phyloP scores from a whole-genome alignment of 805 yeast species.

The Saccharomycopsis fibuligera region DNA sequence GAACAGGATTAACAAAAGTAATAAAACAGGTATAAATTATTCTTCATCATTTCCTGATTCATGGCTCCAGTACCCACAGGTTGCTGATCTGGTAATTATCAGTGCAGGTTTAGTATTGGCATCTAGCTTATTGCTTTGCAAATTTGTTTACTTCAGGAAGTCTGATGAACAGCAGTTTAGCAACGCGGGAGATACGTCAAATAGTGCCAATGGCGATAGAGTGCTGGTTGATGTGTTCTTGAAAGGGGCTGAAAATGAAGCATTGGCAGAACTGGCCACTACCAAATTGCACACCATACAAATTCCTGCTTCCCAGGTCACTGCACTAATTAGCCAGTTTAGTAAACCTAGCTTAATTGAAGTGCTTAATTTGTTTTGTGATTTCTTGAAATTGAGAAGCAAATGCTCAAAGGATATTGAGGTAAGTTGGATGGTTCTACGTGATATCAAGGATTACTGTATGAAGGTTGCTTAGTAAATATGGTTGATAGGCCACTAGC shows the following conservation, averaged over 20 bases:
- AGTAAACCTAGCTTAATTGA: constrained; percentile 1
- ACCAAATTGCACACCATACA: too few relatives aligned
- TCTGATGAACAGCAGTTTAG: not conserved
- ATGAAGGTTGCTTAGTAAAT: too few relatives aligned
- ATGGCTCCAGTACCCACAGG: constrained; percentile 13
- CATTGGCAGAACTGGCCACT: too few relatives aligned
- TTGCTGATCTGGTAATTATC: constrained; percentile 1
- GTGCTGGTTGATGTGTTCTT: too few relatives aligned
- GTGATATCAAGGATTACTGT: constrained; percentile 13
- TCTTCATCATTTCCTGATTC: constrained; percentile 6
- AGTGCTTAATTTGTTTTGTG: constrained; percentile 4
- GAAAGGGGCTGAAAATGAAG: too few relatives aligned
- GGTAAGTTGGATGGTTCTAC: not conserved
- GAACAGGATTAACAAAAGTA: not conserved
- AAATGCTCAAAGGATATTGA: not conserved
- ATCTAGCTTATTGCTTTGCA: constrained; percentile 2
- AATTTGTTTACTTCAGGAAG: not conserved
- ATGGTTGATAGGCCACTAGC: too few relatives aligned
- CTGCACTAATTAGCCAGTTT: too few relatives aligned
- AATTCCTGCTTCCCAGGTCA: too few relatives aligned
- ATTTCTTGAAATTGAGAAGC: constrained; percentile 12
- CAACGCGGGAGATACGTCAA: too few relatives aligned
- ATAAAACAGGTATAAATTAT: not conserved
- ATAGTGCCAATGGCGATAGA: too few relatives aligned
- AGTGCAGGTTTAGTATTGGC: constrained; percentile 8